These are phyloP conservation scores for Pythium brassicae DNA, from an alignment of 352 stramenopile genomes.

Conservation along the genomic window DNA sequence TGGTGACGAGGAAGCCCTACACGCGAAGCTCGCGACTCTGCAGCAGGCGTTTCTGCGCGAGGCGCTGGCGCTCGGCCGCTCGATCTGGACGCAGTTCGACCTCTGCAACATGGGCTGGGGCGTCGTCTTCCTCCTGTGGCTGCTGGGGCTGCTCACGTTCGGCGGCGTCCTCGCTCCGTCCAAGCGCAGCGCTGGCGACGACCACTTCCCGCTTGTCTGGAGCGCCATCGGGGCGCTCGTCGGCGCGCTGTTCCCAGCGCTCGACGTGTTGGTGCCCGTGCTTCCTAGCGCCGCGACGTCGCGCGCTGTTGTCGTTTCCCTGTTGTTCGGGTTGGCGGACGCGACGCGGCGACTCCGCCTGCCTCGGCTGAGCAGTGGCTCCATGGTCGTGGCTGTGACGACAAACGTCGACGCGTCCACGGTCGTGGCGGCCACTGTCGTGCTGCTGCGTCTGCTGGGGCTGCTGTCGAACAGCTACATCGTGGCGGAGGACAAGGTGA, in stretches of 20 bases:
- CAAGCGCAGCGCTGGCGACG: no score
- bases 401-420: constrained; percentile 12
- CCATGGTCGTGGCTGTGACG: not conserved
- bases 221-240: not conserved
- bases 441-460: constrained; percentile 57
- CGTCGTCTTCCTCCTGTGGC: constrained; percentile 41
- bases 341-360: not conserved
- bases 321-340: constrained; percentile 8
- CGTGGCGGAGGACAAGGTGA: constrained; percentile 62
- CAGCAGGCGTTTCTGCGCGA: constrained; percentile 67
- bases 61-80: constrained; percentile 55
- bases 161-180: not conserved
- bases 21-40: constrained; percentile 26
- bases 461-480: constrained; percentile 87
- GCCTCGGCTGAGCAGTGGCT: not conserved
- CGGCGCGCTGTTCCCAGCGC: constrained; percentile 8
- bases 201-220: constrained; percentile 4
- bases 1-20: constrained; percentile 19
- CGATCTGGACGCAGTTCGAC: constrained; percentile 88
- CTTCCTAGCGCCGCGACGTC: constrained; percentile 12
- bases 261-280: not conserved
- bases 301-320: constrained; percentile 3
- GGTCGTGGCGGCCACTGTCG: constrained; percentile 30
- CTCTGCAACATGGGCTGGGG: constrained; percentile 73
- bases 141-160: constrained; percentile 19